These are phyloP conservation scores for Trichoderma pleuroti DNA, from an alignment of 2,329 filamentous ascomycete genomes.

Conservation along the genomic window DNA sequence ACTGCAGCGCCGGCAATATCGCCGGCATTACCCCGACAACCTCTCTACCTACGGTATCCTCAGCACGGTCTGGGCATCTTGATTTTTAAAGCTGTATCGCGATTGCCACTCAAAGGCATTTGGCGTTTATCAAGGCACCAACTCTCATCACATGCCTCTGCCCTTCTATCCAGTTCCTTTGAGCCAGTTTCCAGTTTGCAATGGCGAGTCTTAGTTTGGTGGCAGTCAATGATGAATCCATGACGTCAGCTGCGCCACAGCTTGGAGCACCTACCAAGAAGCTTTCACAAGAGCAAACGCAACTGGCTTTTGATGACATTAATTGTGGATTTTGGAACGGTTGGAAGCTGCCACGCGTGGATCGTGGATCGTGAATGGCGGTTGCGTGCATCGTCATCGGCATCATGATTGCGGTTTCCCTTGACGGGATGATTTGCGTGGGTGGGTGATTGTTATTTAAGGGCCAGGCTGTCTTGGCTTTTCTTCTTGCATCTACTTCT, in stretches of 20 bases:
- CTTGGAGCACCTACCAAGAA: background rate
- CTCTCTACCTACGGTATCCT: background rate
- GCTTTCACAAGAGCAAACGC: background rate
- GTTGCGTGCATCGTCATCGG: conserved; percentile 8
- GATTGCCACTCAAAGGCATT: background rate
- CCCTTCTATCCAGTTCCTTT: background rate
- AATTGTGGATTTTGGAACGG: background rate
- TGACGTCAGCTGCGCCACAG: conserved; percentile 18
- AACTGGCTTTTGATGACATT: conserved; percentile 8
- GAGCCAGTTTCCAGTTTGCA: background rate
- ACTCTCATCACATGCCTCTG: background rate
- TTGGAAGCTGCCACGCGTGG: background rate
- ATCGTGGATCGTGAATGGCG: background rate
- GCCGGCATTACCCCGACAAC: background rate
- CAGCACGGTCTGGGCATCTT: background rate
- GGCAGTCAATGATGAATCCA: background rate
- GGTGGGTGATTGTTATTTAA: background rate
- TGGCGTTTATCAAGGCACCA: background rate
- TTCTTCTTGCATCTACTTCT: background rate
- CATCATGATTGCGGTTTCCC: background rate
- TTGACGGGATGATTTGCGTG: background rate
- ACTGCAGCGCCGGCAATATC: no score
- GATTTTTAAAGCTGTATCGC: background rate
- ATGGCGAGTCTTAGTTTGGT: background rate
- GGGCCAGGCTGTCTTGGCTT: background rate